Percentiles rank a stretch among this genome's conserved stretches.
Evolutionary conservation across 495 filamentous ascomycete genomes (phyloP).

Genomic region (Podospora pseudocomata): DNA sequence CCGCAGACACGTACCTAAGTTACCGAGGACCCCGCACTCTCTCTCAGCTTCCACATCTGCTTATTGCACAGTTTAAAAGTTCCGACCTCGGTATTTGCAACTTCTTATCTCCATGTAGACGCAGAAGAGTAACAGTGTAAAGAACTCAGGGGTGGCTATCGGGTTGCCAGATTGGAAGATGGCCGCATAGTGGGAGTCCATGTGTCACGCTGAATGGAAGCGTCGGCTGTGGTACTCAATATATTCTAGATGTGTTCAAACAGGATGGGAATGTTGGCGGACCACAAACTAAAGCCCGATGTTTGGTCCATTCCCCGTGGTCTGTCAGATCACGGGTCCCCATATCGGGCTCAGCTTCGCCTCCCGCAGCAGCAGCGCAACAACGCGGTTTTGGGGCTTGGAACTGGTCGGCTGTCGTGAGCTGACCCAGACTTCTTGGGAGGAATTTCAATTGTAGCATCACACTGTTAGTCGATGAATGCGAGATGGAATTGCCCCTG

Average conservation of each 20-base stretch:
- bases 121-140: neutral
- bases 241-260: neutral
- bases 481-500: neutral
- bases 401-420: neutral
- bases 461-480: neutral
- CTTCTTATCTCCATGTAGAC: neutral
- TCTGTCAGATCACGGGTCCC: neutral
- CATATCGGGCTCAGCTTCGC: neutral
- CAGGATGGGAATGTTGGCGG: neutral
- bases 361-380: neutral
- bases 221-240: neutral
- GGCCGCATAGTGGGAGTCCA: neutral
- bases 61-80: neutral
- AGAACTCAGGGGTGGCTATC: conserved; percentile 1
- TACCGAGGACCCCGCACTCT: too few species aligned
- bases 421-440: neutral
- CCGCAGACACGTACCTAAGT: too few species aligned
- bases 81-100: neutral
- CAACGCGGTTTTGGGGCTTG: neutral
- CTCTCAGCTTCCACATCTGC: neutral
- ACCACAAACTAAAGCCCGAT: neutral
- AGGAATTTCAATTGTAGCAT: neutral
- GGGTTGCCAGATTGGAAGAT: neutral
- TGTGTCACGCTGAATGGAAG: neutral
- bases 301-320: neutral